Conservation (phyloP, 345 rosid genomes). For the Pseudoturritis turrita region DNA sequence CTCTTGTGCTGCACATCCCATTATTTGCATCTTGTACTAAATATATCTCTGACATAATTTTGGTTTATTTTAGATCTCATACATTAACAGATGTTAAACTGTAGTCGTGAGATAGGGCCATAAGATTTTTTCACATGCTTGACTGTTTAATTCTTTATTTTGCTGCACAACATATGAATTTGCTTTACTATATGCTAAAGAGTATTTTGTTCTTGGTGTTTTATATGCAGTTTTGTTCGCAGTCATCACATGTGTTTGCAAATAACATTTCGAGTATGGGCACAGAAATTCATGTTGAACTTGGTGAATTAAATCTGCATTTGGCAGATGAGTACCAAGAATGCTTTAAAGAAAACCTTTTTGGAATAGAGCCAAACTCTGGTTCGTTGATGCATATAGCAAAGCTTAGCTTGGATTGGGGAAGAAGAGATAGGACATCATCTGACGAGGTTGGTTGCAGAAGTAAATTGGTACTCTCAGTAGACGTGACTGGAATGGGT, state of each 20-base stretch:
- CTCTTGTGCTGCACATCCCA: neutral
- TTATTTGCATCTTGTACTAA: neutral
- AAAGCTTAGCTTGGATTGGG: constrained; percentile 92
- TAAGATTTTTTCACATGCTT: constrained; percentile 2
- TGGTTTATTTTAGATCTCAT: neutral
- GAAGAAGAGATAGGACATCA: constrained; percentile 65
- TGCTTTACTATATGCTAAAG: neutral
- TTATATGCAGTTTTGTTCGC: constrained; percentile 72
- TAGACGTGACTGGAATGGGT: constrained; percentile 87
- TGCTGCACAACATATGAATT: neutral
- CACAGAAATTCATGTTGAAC: constrained; percentile 80
- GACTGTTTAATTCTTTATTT: neutral
- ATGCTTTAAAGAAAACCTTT: constrained; percentile 75
- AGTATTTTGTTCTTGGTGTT: constrained; percentile 9
- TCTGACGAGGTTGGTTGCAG: constrained; percentile 54
- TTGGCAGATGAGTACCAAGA: constrained; percentile 95
- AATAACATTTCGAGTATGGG: constrained; percentile 80
- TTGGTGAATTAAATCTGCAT: constrained; percentile 92
- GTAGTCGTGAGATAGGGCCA: neutral
- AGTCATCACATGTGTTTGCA: constrained; percentile 91
- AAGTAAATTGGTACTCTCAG: constrained; percentile 69
- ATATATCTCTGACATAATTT: neutral
- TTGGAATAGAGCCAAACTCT: constrained; percentile 84
- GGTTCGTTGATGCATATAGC: constrained; percentile 86
- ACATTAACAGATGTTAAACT: neutral